Evolutionary conservation across 805 yeast genomes (phyloP), one percentile per base, ranked within the genome.

Genomic region (Blastobotrys robertii): DNA sequence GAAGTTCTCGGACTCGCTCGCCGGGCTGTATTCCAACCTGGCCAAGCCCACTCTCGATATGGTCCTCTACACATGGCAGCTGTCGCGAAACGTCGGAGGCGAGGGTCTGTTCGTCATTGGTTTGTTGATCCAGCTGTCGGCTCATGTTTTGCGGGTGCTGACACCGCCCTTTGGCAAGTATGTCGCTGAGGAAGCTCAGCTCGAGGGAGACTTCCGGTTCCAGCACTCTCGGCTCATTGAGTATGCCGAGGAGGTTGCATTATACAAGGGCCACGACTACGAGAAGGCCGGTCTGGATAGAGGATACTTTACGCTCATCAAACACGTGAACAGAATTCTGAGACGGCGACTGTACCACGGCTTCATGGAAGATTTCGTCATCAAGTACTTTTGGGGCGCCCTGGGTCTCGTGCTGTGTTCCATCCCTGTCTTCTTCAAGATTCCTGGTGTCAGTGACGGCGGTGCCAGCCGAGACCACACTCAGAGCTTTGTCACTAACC

Each of bases 371-470:
- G 84, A 82, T 39, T 88, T 87, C 54, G 78, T 86, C 42, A 88
- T 88, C 48, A 88, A 88, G 64, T 88, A 88, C 63, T 76, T 86
- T 39, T 82, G 96, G 88, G 97, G 97, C 48, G 97, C 96, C 2
- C 85, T 92, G 29, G 97, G 97, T 8, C 70, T 88, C 46, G 75
- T 80, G 1, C 69, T 88, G 38, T 88, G 97, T 63, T 79, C 95
- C 2, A 77, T 88, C 2, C 97, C 97, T 4, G 83, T 87, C 2
- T 88, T 88, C 58, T 74, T 78, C 55, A 68, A 71, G 46, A 68
- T 77, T 41, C 73, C 75, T 30, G 54, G 55, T 3, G 9, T 48
- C 25, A 67, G 63, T 39, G 73, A 76, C 1, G 47, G 49, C 19
- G 34, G 44, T n/a, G 43, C 48, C 4, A 28, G 39, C 9, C 53